Evolutionary conservation across 1,139 yeast genomes (phyloP).

Genomic region (Geotrichum restrictum): DNA sequence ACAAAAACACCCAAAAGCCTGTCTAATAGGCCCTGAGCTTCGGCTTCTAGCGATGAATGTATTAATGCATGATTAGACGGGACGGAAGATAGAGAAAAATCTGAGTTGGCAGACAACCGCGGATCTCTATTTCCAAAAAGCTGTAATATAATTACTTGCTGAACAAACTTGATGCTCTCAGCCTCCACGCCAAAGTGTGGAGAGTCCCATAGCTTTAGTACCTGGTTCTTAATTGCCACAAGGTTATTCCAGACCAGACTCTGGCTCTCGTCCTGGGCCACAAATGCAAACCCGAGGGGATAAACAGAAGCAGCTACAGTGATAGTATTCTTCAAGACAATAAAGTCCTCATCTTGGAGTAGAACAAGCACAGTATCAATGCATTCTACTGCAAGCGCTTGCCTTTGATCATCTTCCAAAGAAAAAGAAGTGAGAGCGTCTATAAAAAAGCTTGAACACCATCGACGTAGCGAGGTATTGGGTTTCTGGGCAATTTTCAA

Average conservation of each 20-base stretch:
- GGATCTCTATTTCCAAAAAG: constrained; percentile 47
- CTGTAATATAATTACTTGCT: constrained; percentile 68
- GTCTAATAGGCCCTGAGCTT: constrained; percentile 68
- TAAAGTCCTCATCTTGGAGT: constrained; percentile 29
- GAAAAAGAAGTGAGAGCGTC: constrained; percentile 39
- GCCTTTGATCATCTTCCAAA: constrained; percentile 31
- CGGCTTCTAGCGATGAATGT: constrained; percentile 58
- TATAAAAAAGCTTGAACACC: constrained; percentile 42
- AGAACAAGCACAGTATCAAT: constrained; percentile 34
- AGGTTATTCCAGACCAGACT: constrained; percentile 35
- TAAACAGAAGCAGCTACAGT: constrained; percentile 37
- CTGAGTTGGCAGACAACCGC: constrained; percentile 32
- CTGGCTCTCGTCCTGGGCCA: constrained; percentile 31
- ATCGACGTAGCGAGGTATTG: constrained; percentile 36
- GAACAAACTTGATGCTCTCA: constrained; percentile 68
- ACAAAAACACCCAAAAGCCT: constrained; percentile 54
- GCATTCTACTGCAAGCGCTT: constrained; percentile 34
- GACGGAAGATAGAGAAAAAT: constrained; percentile 57
- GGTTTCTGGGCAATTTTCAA: constrained; percentile 39
- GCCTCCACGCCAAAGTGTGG: constrained; percentile 47
- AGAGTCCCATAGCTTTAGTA: constrained; percentile 37
- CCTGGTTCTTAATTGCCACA: constrained; percentile 33
- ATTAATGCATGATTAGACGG: constrained; percentile 66
- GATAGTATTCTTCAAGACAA: constrained; percentile 36
- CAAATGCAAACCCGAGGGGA: constrained; percentile 36